Evolutionary conservation across 2,329 filamentous ascomycete genomes (phyloP), one percentile per base, ranked within the genome.

Genomic region (Passalora sequoiae): DNA sequence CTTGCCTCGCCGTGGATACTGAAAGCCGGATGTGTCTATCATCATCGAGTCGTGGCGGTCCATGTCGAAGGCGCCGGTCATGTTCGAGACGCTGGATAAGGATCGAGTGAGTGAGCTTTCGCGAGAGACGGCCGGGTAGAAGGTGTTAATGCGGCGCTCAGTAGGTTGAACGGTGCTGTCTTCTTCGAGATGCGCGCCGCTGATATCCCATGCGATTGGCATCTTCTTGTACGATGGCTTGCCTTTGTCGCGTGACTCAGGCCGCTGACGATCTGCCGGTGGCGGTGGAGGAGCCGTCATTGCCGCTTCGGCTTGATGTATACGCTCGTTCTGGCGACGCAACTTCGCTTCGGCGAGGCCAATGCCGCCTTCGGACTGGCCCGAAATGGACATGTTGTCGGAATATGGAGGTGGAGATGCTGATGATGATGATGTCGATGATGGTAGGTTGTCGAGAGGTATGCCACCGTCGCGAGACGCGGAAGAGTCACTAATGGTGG

Each of bases 271-370:
- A 32, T 50, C 46, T 20, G 22, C 29, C 24, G 39, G 40, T 1
- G 32, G n/a, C n/a, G 6, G 24, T 12, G 24, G 12, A 7, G 48
- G 52, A 10, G 49, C 43, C 10, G 43, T 44, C 22, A 61, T 39
- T 4, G 57, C 50, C 20, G 60, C 54, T 16, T 64, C 60, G 4
- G 56, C 58, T 20, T 55, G 53, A 28, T 55, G 50, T 21, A 60
- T 63, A 39, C 60, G 58, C 44, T 56, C 55, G 24, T 57, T 57
- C 46, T 64, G 60, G 17, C 61, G 60, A 30, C 56, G 57, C 1
- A 64, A 51, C 46, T 60, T 62, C 12, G 58, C 58, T 20, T 57
- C 52, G 4, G 60, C 60, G 27, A n/a, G 10, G 24, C 19, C 20
- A 25, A 37, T 28, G 32, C 40, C 19, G 21, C 39, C 13, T 27